Conservation (phyloP, 352 stramenopile species). For the Aphanomyces invadans region DNA sequence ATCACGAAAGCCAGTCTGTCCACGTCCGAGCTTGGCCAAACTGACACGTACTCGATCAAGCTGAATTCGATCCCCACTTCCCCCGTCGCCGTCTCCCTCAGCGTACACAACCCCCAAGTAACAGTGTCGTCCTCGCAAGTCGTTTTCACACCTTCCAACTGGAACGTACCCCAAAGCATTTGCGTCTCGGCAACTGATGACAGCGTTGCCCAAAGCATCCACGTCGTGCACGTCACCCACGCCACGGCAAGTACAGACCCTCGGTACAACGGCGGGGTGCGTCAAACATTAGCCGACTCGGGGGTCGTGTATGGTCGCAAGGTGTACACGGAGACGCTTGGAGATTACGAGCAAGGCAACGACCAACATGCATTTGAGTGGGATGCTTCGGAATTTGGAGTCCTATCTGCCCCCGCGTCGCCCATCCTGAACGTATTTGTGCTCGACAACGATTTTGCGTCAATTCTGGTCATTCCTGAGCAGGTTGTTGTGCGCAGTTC, state of each 20-base stretch:
- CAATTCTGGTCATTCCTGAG: conserved; percentile 36
- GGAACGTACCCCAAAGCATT: conserved; percentile 33
- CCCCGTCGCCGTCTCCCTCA: conserved; percentile 34
- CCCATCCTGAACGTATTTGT: conserved; percentile 34
- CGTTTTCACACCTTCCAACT: conserved; percentile 40
- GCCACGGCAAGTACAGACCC: conserved; percentile 33
- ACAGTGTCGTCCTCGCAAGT: conserved; percentile 29
- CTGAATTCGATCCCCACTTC: conserved; percentile 45
- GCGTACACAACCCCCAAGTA: conserved; percentile 12
- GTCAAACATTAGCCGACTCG: conserved; percentile 19
- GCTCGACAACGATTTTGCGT: conserved; percentile 45
- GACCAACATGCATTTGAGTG: conserved; percentile 42
- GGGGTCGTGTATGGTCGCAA: conserved; percentile 35
- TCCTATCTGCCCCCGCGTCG: conserved; percentile 40
- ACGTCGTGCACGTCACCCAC: conserved; percentile 33
- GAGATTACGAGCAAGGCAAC: conserved; percentile 52
- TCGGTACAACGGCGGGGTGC: conserved; percentile 36
- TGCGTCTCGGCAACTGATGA: conserved; percentile 34
- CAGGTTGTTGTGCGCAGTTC: no score
- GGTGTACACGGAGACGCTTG: conserved; percentile 45
- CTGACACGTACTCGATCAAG: conserved; percentile 38
- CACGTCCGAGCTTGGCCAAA: conserved; percentile 56
- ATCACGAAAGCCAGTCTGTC: conserved; percentile 59
- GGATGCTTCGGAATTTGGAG: conserved; percentile 31
- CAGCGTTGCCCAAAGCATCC: conserved; percentile 33